Evolutionary conservation across 129 eudicot genomes (phyloP).

Genomic region (Erigeron canadensis): DNA sequence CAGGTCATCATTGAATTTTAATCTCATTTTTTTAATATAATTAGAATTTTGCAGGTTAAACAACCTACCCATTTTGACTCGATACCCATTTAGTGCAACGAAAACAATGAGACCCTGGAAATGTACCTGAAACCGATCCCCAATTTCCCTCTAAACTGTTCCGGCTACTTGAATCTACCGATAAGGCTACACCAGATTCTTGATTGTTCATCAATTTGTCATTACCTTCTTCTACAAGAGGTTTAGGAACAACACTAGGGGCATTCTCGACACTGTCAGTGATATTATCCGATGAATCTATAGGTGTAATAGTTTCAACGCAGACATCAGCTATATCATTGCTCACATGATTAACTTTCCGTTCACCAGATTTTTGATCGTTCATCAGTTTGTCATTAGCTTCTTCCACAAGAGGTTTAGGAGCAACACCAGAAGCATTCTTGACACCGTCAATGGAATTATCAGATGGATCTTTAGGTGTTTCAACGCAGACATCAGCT

Average conservation of each 20-base stretch:
- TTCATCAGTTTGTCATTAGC: conserved; percentile 32
- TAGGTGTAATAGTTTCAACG: conserved; percentile 9
- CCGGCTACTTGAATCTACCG: conserved; percentile 48
- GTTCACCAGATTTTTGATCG: conserved; percentile 28
- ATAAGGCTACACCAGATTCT: conserved; percentile 26
- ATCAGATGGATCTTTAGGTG: conserved; percentile 20
- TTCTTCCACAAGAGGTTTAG: conserved; percentile 35
- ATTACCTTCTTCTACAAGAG: conserved; percentile 37
- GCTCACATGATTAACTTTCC: background rate
- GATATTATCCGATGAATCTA: conserved; percentile 18
- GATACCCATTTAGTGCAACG: too few relatives aligned
- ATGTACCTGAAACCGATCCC: conserved; percentile 79
- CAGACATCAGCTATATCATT: conserved; percentile 16
- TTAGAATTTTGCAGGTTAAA: too few relatives aligned
- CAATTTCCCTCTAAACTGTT: conserved; percentile 67
- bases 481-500: conserved; percentile 19
- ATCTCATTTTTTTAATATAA: conserved; percentile 9
- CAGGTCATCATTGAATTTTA: conserved; percentile 52
- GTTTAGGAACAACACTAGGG: conserved; percentile 26
- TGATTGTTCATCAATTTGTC: conserved; percentile 32
- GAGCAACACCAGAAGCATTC: conserved; percentile 23
- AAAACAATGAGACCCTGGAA: background rate
- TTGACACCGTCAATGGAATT: background rate
- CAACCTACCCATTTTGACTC: too few relatives aligned
- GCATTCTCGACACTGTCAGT: background rate